A percentile compares a stretch with the other conserved stretches of the same genome.
These are phyloP conservation scores for Mercurialis annua DNA, from an alignment of 345 rosid genomes.

Conservation along the genomic window DNA sequence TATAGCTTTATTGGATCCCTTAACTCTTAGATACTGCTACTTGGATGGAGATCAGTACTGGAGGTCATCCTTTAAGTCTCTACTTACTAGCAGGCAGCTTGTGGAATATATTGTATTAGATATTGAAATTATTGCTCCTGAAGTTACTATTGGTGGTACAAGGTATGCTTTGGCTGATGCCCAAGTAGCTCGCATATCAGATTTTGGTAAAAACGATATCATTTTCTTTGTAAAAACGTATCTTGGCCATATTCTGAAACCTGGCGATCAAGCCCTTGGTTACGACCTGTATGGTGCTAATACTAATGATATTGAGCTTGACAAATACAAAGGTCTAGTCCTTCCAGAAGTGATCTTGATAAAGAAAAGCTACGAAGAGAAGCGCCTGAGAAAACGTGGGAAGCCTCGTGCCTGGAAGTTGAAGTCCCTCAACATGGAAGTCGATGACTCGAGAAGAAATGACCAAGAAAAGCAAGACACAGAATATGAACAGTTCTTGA, in stretches of 20 bases:
- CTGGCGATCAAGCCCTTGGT: conserved; percentile 29
- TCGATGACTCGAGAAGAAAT: conserved; percentile 11
- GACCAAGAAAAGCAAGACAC: conserved; percentile 16
- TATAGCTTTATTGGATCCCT: conserved; percentile 51
- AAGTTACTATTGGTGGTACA: conserved; percentile 24
- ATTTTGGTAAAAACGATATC: conserved; percentile 22
- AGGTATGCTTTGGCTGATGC: conserved; percentile 30
- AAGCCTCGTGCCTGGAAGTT: conserved; percentile 25
- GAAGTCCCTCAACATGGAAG: conserved; percentile 26
- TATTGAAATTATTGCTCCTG: conserved; percentile 33
- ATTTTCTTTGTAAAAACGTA: conserved; percentile 21
- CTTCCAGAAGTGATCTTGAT: conserved; percentile 21
- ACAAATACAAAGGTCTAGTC: conserved; percentile 14
- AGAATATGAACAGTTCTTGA: conserved; percentile 53
- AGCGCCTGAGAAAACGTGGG: conserved; percentile 14
- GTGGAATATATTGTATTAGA: conserved; percentile 57
- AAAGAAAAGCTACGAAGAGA: conserved; percentile 23
- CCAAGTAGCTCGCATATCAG: conserved; percentile 29
- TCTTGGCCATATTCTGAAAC: conserved; percentile 23
- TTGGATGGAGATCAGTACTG: conserved; percentile 55
- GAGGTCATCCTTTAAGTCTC: conserved; percentile 40
- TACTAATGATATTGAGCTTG: conserved; percentile 20
- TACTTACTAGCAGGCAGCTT: conserved; percentile 50
- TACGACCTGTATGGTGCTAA: conserved; percentile 21
- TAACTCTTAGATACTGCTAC: conserved; percentile 43